Evolutionary conservation across 2,329 filamentous ascomycete species (phyloP).

Genomic region (Ceratocystis albifundus): DNA sequence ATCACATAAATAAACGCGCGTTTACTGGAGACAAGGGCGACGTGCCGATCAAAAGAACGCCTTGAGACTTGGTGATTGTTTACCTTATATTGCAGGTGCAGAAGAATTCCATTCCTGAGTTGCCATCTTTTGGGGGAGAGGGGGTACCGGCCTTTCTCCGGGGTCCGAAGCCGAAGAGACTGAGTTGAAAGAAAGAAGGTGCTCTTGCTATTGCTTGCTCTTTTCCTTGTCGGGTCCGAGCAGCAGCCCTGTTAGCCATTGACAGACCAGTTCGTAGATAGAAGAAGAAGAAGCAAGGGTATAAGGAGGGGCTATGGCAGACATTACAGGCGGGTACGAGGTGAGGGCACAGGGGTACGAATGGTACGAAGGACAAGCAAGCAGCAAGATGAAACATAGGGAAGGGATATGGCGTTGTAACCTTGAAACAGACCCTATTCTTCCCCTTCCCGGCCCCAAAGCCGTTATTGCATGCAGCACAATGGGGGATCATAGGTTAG

Average conservation of each 20-base stretch:
- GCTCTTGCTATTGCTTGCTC: neutral
- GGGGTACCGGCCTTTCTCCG: no score
- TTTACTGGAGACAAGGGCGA: neutral
- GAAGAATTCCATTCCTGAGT: neutral
- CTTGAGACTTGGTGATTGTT: no score
- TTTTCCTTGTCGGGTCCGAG: neutral
- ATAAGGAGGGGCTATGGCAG: no score
- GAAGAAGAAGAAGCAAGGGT: neutral
- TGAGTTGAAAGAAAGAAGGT: neutral
- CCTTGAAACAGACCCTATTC: slow-evolving; percentile 1
- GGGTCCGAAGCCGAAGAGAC: neutral
- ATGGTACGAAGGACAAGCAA: neutral
- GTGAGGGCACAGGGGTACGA: neutral
- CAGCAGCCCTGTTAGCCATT: neutral
- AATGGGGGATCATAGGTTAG: neutral
- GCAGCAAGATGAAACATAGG: slow-evolving; percentile 6
- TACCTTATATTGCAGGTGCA: neutral
- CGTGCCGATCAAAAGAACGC: neutral
- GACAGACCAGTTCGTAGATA: neutral
- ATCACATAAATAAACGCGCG: slow-evolving; percentile 9
- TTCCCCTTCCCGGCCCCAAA: neutral
- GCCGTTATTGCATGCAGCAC: neutral
- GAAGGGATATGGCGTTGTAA: slow-evolving; percentile 9
- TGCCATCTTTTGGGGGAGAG: no score
- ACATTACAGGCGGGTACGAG: neutral